phyloP scores from a whole-genome alignment of 2,329 filamentous ascomycete genomes.

The Penicillium sp. region DNA sequence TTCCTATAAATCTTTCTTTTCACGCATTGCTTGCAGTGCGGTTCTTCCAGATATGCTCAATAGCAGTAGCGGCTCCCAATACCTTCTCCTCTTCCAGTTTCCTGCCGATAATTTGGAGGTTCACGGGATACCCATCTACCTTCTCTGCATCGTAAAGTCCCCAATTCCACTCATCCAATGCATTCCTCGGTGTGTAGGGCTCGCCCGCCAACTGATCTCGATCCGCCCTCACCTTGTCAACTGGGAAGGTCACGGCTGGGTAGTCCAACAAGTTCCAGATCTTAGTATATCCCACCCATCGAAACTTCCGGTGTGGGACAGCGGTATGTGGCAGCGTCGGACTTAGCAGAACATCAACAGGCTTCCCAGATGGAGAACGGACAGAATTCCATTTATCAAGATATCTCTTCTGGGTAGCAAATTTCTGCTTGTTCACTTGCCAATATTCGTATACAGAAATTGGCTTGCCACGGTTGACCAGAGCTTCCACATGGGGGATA shows the following conservation, averaged over 20 bases:
- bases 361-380: conserved; percentile 46
- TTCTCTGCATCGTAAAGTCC: conserved; percentile 46
- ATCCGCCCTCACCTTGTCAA: conserved; percentile 47
- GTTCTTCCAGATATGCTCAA: conserved; percentile 29
- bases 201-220: conserved; percentile 39
- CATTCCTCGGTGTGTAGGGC: conserved; percentile 50
- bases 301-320: conserved; percentile 44
- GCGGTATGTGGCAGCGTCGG: conserved; percentile 63
- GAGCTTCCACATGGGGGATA: conserved; percentile 58
- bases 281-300: conserved; percentile 60
- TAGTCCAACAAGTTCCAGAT: conserved; percentile 65
- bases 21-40: not conserved
- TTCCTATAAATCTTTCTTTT: not conserved
- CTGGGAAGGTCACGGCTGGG: conserved; percentile 57
- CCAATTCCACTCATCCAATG: conserved; percentile 55
- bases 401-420: conserved; percentile 54
- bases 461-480: conserved; percentile 53
- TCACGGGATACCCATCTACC: conserved; percentile 50
- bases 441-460: conserved; percentile 67
- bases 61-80: conserved; percentile 42
- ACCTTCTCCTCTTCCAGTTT: conserved; percentile 58
- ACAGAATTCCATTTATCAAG: conserved; percentile 59
- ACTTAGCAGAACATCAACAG: conserved; percentile 57
- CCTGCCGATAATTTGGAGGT: conserved; percentile 54
- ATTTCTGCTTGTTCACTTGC: conserved; percentile 63